These are phyloP conservation scores for Zymoseptoria brevis DNA, from an alignment of 2,329 filamentous ascomycete species.

Conservation along the genomic window DNA sequence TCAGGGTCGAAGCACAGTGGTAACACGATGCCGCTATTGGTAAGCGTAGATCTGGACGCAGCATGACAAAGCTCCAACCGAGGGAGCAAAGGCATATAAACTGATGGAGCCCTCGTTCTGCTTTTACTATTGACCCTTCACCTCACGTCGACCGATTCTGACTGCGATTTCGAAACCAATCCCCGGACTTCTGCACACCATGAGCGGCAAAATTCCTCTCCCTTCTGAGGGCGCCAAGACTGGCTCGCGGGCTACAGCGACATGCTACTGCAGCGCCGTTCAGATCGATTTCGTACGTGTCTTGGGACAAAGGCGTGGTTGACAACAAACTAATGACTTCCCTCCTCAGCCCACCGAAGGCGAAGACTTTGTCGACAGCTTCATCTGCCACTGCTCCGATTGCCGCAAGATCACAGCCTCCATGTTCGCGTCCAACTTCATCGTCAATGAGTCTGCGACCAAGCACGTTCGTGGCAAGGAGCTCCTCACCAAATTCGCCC, in stretches of 20 bases:
- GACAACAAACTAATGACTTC: no score
- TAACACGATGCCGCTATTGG: not conserved
- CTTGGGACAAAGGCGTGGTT: no score
- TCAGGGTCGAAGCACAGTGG: not conserved
- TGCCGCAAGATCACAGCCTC: conserved; percentile 56
- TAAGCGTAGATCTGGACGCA: not conserved
- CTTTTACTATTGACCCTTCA: not conserved
- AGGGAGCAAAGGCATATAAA: not conserved
- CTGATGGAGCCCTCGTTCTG: not conserved
- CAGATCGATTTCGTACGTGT: conserved; percentile 44
- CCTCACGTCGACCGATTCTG: not conserved
- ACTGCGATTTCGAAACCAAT: not conserved
- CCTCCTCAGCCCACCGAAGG: conserved; percentile 33
- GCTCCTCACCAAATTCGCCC: conserved; percentile 41
- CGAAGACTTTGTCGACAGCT: conserved; percentile 41
- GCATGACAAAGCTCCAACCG: not conserved
- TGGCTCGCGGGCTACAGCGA: conserved; percentile 42
- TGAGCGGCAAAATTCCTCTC: conserved; percentile 7
- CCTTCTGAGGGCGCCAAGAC: conserved; percentile 13
- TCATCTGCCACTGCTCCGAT: conserved; percentile 54
- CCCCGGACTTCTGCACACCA: not conserved
- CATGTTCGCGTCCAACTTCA: conserved; percentile 55
- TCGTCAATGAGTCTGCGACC: conserved; percentile 39
- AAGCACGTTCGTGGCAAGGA: conserved; percentile 46
- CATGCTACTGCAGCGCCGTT: conserved; percentile 51